phyloP scores from a whole-genome alignment of 2,329 filamentous ascomycete species.

The Fragosphaeria purpurea region DNA sequence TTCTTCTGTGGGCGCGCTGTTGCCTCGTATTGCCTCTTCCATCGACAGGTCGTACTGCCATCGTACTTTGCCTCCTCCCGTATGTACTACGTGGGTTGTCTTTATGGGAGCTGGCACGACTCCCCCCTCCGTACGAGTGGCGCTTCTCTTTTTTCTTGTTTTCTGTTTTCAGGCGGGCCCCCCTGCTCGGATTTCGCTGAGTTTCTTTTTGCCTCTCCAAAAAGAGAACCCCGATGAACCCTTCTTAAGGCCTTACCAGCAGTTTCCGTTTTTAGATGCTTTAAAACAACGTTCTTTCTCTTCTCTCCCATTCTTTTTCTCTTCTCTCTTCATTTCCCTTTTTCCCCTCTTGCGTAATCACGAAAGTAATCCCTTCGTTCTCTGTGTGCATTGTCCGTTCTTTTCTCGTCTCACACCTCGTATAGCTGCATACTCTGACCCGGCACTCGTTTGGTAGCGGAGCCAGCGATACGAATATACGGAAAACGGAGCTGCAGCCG shows the following conservation, averaged over 20 bases:
- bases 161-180: no score
- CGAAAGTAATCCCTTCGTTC: no score
- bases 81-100: no score
- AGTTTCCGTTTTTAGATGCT: neutral
- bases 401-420: no score
- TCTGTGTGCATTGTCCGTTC: no score
- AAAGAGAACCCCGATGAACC: neutral
- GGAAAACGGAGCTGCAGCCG: neutral
- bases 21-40: no score
- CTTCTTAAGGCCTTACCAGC: neutral
- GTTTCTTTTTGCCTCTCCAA: neutral
- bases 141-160: no score
- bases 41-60: no score
- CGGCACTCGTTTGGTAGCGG: neutral
- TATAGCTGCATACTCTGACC: neutral
- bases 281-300: neutral
- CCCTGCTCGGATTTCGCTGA: neutral
- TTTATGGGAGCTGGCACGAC: no score
- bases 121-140: no score
- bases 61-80: no score
- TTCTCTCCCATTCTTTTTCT: conserved; percentile 18
- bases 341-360: neutral
- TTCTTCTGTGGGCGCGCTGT: no score
- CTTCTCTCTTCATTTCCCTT: conserved; percentile 15
- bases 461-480: neutral